Percentiles rank a stretch among this genome's conserved stretches.
phyloP scores from a whole-genome alignment of 345 rosid species.

The Diplotaxis tenuifolia region DNA sequence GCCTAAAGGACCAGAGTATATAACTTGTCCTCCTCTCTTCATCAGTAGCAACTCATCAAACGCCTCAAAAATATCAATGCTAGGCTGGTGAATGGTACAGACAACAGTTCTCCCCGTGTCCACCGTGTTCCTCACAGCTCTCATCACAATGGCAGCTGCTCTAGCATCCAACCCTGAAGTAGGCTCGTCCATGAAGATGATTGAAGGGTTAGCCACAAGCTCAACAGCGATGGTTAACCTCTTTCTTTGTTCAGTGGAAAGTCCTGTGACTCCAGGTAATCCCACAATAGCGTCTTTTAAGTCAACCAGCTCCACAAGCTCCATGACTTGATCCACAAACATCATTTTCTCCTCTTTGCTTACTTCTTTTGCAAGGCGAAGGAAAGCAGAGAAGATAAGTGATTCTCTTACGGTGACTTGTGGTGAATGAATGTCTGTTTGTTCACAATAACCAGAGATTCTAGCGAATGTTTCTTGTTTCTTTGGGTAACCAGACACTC shows the following conservation, averaged over 20 bases:
- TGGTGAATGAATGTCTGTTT: conserved; percentile 84
- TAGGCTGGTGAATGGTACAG: conserved; percentile 85
- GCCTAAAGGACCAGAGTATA: conserved; percentile 68
- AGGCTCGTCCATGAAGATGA: conserved; percentile 91
- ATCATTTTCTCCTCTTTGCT: conserved; percentile 68
- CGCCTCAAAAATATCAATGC: conserved; percentile 83
- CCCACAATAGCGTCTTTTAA: conserved; percentile 66
- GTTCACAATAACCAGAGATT: conserved; percentile 90
- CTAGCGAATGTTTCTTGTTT: conserved; percentile 91
- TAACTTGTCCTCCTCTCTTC: conserved; percentile 91
- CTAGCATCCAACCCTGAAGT: conserved; percentile 91
- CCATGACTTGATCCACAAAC: conserved; percentile 74
- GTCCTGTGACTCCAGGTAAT: conserved; percentile 66
- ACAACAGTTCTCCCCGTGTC: conserved; percentile 87
- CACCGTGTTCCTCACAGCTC: conserved; percentile 82
- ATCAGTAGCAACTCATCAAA: conserved; percentile 72
- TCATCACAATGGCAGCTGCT: conserved; percentile 91
- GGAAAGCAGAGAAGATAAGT: conserved; percentile 81
- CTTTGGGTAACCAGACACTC: conserved; percentile 81
- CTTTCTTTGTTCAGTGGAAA: conserved; percentile 85
- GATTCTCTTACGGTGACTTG: conserved; percentile 85
- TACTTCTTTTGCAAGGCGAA: conserved; percentile 70
- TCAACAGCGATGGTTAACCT: conserved; percentile 84
- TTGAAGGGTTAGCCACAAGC: conserved; percentile 85
- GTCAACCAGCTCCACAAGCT: conserved; percentile 55